Conservation (phyloP, 192 early-diverging fungal genomes). For the Coemansia sp. region DNA sequence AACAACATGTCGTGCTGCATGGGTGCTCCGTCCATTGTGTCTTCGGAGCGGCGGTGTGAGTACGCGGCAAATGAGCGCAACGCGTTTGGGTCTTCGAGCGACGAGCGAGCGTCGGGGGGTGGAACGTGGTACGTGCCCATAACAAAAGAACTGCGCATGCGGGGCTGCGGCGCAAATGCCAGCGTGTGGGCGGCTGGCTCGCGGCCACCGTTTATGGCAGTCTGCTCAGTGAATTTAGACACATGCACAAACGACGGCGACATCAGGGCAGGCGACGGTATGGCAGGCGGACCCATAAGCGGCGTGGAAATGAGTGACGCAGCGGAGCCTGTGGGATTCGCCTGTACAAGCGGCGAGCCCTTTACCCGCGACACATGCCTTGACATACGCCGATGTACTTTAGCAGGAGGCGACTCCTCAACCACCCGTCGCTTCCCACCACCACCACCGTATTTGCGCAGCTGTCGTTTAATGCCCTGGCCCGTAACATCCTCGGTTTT, state of each 20-base stretch:
- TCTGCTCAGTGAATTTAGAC: constrained; percentile 4
- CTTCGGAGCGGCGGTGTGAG: constrained; percentile 17
- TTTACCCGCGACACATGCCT: neutral
- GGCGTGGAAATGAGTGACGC: constrained; percentile 22
- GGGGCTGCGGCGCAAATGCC: neutral
- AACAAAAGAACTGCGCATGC: neutral
- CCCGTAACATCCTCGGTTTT: constrained; percentile 52
- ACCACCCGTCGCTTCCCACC: constrained; percentile 49
- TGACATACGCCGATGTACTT: constrained; percentile 15
- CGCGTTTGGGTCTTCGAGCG: constrained; percentile 12
- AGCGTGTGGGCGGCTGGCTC: constrained; percentile 3
- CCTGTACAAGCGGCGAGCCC: constrained; percentile 6
- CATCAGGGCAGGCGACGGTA: constrained; percentile 5
- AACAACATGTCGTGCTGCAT: constrained; percentile 13
- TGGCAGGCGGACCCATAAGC: constrained; percentile 9
- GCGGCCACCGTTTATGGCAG: constrained; percentile 27
- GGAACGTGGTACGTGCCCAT: constrained; percentile 8
- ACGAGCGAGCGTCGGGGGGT: neutral
- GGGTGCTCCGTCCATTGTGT: constrained; percentile 7
- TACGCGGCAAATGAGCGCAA: constrained; percentile 10
- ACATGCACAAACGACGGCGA: constrained; percentile 44
- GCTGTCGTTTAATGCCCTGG: constrained; percentile 46
- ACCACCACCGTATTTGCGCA: constrained; percentile 46
- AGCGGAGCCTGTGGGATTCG: neutral
- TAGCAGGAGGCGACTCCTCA: constrained; percentile 12